Evolutionary conservation across 106 monocot species (phyloP), one percentile per base, ranked within the genome.

Genomic region (Ottelia alismoides): DNA sequence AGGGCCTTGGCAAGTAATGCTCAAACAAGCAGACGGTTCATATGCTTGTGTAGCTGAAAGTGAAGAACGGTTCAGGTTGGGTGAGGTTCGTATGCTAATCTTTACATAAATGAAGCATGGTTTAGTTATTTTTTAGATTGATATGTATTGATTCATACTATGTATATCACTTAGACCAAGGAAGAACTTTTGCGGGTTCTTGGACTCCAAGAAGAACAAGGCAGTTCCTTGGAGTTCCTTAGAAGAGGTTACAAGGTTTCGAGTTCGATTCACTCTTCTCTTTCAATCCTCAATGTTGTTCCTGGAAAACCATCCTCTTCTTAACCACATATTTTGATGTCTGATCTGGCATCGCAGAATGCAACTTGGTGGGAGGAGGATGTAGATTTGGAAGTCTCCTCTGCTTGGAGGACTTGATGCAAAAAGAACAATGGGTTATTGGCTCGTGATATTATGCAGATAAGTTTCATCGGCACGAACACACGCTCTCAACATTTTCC

Each of bases 311-410:
- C n/a, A n/a, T n/a, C n/a, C n/a, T n/a, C n/a, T n/a, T 43, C 10
- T 43, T 43, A 6, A 43, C 40, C 16, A 43, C 16, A 43, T 43
- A 16, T 16, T 43, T 7, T 7, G 6, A 43, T 43, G 40, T 43
- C 16, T 43, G 6, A 43, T 28, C 57, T n/a, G n/a, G n/a, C n/a
- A n/a, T 49, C 72, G 62, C 74, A 98, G 96, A 98, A 79, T 64
- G 76, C 89, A n/a, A 98, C 96, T n/a, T 98, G 96, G 96, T 98
- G 96, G 96, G 96, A 98, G 65, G 96, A 98, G 67, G 72, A 68
- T 48, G 64, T 65, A 32, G 89, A 98, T 57, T 75, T 85, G 74
- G 96, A 98, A 62, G 30, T 62, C 20, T 98, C 82, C 30, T 85
- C 96, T 25, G 79, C 78, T 16, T 89, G 89, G 96, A 40, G 96